A percentile compares a stretch with the other conserved stretches of the same genome.
phyloP scores from a whole-genome alignment of 129 eudicot species.

The Smallanthus sonchifolius region DNA sequence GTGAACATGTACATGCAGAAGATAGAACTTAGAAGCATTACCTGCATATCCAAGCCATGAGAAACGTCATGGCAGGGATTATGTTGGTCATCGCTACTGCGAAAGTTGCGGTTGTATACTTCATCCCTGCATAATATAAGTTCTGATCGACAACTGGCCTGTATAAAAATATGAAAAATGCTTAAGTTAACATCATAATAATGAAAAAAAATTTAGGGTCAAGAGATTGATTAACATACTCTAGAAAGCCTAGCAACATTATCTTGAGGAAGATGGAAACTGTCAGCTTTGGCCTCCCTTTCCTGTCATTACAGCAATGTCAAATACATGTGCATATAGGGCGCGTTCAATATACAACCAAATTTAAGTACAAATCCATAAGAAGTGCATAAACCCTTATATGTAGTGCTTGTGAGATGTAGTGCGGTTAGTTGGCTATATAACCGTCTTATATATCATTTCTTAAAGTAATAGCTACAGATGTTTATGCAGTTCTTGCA shows the following conservation, averaged over 20 bases:
- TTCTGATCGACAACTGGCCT: slow-evolving; percentile 79
- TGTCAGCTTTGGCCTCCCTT: slow-evolving; percentile 69
- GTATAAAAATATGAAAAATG: background rate
- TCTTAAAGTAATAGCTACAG: too few species aligned
- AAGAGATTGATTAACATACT: slow-evolving; percentile 34
- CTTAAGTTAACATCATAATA: background rate
- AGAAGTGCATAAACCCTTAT: too few species aligned
- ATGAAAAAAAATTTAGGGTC: background rate
- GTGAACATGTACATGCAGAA: slow-evolving; percentile 4
- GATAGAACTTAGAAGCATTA: background rate
- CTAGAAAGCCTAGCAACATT: slow-evolving; percentile 52
- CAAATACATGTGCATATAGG: background rate
- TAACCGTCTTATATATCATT: too few species aligned
- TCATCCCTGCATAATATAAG: slow-evolving; percentile 63
- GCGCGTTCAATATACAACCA: background rate
- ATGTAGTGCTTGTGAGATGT: too few species aligned
- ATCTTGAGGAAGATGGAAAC: slow-evolving; percentile 47
- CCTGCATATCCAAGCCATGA: slow-evolving; percentile 65
- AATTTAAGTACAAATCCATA: too few species aligned
- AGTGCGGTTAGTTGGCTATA: too few species aligned
- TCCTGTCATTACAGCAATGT: slow-evolving; percentile 36
- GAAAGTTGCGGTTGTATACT: slow-evolving; percentile 61
- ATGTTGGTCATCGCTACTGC: slow-evolving; percentile 60
- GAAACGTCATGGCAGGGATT: slow-evolving; percentile 65
- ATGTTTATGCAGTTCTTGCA: too few species aligned